Base-by-base conservation (phyloP, 257 asterid species). In the Leptodermis oblonga region DNA sequence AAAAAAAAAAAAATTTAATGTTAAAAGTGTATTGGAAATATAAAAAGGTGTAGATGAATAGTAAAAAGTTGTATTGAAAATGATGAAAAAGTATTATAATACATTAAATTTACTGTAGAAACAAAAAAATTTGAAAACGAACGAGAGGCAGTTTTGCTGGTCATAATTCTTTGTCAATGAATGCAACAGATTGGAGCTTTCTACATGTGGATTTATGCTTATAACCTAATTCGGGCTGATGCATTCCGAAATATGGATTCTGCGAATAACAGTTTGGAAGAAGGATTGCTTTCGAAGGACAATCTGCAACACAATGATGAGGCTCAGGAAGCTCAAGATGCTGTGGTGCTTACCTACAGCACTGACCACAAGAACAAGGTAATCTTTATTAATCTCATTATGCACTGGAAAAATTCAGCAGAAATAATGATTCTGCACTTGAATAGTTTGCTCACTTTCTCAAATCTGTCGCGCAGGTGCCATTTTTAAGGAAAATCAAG, bases 131-230 rank as follows among this genome's bases (percentile, higher is more conserved):
- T 51, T 51, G 26, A 51, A n/a, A n/a, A n/a, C 22, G 56, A 51
- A 18, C 56, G 22, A 7, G 14, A 22, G 17, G 39, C 22, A 15
- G 20, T 6, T 59, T 70, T 4, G 25, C 4, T 17, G 25, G 51
- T 56, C 45, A 31, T 60, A 60, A 33, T n/a, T 30, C 8, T 34
- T 31, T 66, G 7, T 28, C 41, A 34, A 26, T 45, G 12, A 15
- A 4, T 63, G 52, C n/a, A 53, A 64, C 55, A 78, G 82, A 70
- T 79, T 26, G 80, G 83, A 5, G 78, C 75, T 49, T 72, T 76
- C 9, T 79, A 63, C 48, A 79, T 79, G 53, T 79, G 80, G 80
- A 71, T 75, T 13, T 79, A 79, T 37, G 70, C 73, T 14, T 79
- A 71, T 48, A 79, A 72, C 77, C 63, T 79, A 33, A 63, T 79